Conservation (phyloP, 306 rosid genomes). For the Vigna hirtella region DNA sequence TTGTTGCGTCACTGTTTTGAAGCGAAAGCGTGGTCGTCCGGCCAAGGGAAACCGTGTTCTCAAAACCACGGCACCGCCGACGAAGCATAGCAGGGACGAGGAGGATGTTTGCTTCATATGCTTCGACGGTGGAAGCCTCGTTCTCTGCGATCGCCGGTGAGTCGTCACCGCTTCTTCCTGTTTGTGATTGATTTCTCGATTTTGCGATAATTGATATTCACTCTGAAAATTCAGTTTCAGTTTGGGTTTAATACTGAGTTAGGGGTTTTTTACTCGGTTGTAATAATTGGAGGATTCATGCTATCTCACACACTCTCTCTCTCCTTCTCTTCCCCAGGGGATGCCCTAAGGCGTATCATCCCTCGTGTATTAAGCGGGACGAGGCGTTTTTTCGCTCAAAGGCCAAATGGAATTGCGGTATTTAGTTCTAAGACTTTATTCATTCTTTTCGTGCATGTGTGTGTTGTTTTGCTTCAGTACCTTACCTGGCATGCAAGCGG, state of each 20-base stretch:
- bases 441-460: background rate
- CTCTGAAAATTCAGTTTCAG: background rate
- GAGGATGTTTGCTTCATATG: slow-evolving; percentile 97
- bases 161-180: slow-evolving; percentile 1
- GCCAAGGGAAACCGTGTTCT: slow-evolving; percentile 49
- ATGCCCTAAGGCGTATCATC: slow-evolving; percentile 98
- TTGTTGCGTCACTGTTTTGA: slow-evolving; percentile 34
- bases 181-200: background rate
- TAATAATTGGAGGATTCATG: background rate
- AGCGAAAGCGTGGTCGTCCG: slow-evolving; percentile 87
- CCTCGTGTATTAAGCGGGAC: slow-evolving; percentile 86
- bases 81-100: slow-evolving; percentile 62
- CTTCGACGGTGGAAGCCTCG: slow-evolving; percentile 96
- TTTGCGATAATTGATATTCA: background rate
- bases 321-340: slow-evolving; percentile 56
- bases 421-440: slow-evolving; percentile 29
- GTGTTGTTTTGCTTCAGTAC: background rate
- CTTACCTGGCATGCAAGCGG: background rate
- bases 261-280: slow-evolving; percentile 8
- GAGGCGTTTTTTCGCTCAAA: slow-evolving; percentile 84
- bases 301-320: background rate
- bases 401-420: slow-evolving; percentile 99
- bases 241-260: slow-evolving; percentile 5
- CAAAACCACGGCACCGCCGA: slow-evolving; percentile 38
- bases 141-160: slow-evolving; percentile 98